A percentile compares a stretch with the other conserved stretches of the same genome.
Evolutionary conservation across 495 filamentous ascomycete species (phyloP).

Genomic region (Thermothielavioides terrestris): DNA sequence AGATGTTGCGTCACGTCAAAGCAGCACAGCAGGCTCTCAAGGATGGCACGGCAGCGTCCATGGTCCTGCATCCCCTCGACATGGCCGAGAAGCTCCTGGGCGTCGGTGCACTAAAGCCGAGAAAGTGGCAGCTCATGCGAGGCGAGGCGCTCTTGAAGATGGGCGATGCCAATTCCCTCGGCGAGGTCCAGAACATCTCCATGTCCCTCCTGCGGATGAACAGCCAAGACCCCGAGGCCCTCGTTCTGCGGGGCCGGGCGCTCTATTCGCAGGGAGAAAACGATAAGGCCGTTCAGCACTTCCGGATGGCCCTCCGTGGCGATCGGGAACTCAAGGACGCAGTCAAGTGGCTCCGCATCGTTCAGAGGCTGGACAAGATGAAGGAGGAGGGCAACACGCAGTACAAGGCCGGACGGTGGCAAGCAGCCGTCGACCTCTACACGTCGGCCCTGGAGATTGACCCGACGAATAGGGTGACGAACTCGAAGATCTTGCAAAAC

Average conservation of each 20-base stretch:
- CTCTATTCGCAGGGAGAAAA: constrained; percentile 90
- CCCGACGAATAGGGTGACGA: constrained; percentile 81
- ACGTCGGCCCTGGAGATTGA: constrained; percentile 78
- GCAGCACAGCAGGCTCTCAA: constrained; percentile 70
- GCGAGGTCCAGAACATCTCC: constrained; percentile 86
- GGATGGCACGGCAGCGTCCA: constrained; percentile 68
- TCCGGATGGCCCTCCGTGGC: constrained; percentile 78
- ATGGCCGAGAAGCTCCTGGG: constrained; percentile 77
- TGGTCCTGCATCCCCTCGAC: constrained; percentile 87
- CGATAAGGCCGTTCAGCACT: constrained; percentile 86
- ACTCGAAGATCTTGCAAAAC: constrained; percentile 90
- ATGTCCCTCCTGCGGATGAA: constrained; percentile 79
- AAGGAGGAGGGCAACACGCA: constrained; percentile 88
- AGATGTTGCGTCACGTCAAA: constrained; percentile 73
- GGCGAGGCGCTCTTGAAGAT: constrained; percentile 94
- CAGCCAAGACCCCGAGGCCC: constrained; percentile 83
- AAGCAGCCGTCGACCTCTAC: constrained; percentile 75
- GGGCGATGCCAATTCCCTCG: constrained; percentile 77
- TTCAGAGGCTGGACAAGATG: constrained; percentile 83
- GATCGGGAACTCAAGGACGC: constrained; percentile 88
- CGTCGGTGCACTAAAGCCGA: constrained; percentile 59
- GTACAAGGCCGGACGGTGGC: constrained; percentile 77
- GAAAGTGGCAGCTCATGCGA: constrained; percentile 87
- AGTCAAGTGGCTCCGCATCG: constrained; percentile 71
- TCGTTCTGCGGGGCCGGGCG: constrained; percentile 80